Evolutionary conservation across 768 basidiomycete genomes (phyloP).

Genomic region (Strobilomyces echinocephalus): DNA sequence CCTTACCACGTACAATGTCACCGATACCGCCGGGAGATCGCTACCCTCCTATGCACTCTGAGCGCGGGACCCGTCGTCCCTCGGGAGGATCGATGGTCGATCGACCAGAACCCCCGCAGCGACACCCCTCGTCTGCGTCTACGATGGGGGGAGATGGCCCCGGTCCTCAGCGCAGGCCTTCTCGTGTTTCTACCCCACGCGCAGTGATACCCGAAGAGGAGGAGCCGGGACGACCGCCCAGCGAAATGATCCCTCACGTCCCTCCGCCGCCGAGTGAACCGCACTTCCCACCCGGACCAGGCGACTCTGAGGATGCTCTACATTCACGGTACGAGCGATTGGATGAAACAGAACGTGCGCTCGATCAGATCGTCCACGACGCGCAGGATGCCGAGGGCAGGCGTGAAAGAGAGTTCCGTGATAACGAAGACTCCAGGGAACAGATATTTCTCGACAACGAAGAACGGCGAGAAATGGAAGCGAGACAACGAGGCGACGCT

Average conservation of each 20-base stretch:
- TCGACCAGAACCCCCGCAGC: background rate
- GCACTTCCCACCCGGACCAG: slow-evolving; percentile 20
- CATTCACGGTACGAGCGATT: slow-evolving; percentile 49
- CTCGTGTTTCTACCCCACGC: slow-evolving; percentile 16
- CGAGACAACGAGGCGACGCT: slow-evolving; percentile 34
- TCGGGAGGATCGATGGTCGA: background rate
- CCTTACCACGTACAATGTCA: slow-evolving; percentile 7
- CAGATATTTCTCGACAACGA: slow-evolving; percentile 58
- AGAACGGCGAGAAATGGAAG: slow-evolving; percentile 52
- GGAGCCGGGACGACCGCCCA: slow-evolving; percentile 11
- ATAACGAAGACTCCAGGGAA: slow-evolving; percentile 61
- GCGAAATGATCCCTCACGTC: slow-evolving; percentile 26
- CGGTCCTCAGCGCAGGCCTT: slow-evolving; percentile 11
- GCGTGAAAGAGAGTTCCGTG: slow-evolving; percentile 61
- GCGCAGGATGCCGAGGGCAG: slow-evolving; percentile 58
- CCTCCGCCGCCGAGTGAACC: slow-evolving; percentile 16
- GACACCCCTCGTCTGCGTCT: slow-evolving; percentile 12
- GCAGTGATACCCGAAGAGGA: slow-evolving; percentile 19
- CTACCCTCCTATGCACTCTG: slow-evolving; percentile 12
- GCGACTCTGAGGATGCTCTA: slow-evolving; percentile 42
- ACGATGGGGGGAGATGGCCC: background rate
- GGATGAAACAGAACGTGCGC: slow-evolving; percentile 47
- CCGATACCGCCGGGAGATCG: slow-evolving; percentile 8
- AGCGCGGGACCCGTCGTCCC: background rate
- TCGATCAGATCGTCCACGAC: slow-evolving; percentile 44